Conservation (phyloP, 805 yeast genomes). For the Kodamaea kaohsiungensis region DNA sequence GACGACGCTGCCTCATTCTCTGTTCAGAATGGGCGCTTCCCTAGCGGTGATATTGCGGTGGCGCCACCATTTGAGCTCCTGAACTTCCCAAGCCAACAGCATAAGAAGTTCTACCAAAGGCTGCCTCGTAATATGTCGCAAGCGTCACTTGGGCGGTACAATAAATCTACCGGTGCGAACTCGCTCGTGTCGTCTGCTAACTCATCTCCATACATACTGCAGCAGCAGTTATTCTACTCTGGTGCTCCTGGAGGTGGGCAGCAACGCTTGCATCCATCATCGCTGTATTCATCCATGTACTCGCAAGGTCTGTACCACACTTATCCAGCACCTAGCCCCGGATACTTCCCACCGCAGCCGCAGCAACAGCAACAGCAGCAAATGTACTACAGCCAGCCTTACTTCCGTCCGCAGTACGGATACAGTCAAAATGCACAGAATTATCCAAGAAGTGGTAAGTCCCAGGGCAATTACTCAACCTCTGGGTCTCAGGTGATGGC, state of each 20-base stretch:
- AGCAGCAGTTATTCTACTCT: not conserved
- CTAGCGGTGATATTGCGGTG: not conserved
- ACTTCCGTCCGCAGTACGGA: slow-evolving; percentile 1
- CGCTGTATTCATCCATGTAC: not conserved
- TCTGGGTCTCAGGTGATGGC: slow-evolving; percentile 78
- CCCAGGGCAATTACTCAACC: slow-evolving; percentile 16
- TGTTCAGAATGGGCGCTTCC: slow-evolving; percentile 8
- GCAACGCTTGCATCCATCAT: not conserved
- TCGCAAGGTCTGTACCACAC: slow-evolving; percentile 5
- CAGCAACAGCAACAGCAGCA: slow-evolving; percentile 10
- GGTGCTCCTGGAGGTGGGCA: slow-evolving; percentile 5
- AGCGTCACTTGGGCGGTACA: slow-evolving; percentile 3
- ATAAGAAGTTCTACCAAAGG: slow-evolving; percentile 97
- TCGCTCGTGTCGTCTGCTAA: slow-evolving; percentile 2
- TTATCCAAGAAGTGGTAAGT: slow-evolving; percentile 8
- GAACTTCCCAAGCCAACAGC: slow-evolving; percentile 98
- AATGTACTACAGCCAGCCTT: slow-evolving; percentile 8
- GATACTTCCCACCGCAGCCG: slow-evolving; percentile 14
- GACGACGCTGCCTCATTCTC: slow-evolving; percentile 10
- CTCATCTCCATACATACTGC: slow-evolving; percentile 5
- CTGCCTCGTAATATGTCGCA: slow-evolving; percentile 93
- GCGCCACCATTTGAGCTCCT: slow-evolving; percentile 29
- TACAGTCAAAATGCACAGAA: slow-evolving; percentile 2
- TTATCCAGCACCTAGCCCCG: slow-evolving; percentile 11
- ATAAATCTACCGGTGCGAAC: not conserved